Percentiles rank a stretch among this genome's conserved stretches.
Conservation (phyloP, 1,284 basidiomycete species). For the Cryptococcus hybrid region DNA sequence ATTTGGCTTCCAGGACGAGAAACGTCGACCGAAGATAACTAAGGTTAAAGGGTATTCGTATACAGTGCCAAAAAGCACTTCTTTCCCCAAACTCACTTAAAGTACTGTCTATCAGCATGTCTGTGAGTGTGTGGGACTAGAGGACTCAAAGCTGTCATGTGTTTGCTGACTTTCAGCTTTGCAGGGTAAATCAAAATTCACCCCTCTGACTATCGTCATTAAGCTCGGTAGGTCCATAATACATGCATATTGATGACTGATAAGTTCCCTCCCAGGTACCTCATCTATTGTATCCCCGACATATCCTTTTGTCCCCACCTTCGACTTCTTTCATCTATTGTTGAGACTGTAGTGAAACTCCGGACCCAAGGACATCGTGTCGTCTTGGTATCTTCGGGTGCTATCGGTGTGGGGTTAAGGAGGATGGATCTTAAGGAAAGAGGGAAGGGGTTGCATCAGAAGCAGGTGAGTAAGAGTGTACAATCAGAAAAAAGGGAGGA, state of each 20-base stretch:
- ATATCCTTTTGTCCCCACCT: constrained; percentile 78
- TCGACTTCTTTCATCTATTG: constrained; percentile 84
- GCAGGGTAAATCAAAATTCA: constrained; percentile 9
- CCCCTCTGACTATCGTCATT: constrained; percentile 67
- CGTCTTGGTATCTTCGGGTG: constrained; percentile 92
- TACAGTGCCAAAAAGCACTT: no score
- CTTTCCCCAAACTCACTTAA: no score
- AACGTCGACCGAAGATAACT: no score
- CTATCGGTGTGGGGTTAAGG: constrained; percentile 90
- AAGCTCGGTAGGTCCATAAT: constrained; percentile 64
- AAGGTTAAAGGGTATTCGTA: no score
- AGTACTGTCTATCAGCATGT: no score
- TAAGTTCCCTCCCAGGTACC: constrained; percentile 60
- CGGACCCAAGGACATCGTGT: constrained; percentile 84
- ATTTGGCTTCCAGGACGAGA: no score
- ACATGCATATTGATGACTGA: background rate
- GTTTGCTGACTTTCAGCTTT: background rate
- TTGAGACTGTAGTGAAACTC: constrained; percentile 83
- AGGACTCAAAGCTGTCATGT: no score
- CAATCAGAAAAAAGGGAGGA: background rate
- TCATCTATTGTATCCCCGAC: constrained; percentile 91
- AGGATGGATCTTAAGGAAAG: constrained; percentile 79
- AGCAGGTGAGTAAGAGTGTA: constrained; percentile 62
- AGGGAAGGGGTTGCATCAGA: constrained; percentile 82
- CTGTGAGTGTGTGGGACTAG: no score